phyloP scores from a whole-genome alignment of 495 filamentous ascomycete genomes.

The Cercophora sp. region DNA sequence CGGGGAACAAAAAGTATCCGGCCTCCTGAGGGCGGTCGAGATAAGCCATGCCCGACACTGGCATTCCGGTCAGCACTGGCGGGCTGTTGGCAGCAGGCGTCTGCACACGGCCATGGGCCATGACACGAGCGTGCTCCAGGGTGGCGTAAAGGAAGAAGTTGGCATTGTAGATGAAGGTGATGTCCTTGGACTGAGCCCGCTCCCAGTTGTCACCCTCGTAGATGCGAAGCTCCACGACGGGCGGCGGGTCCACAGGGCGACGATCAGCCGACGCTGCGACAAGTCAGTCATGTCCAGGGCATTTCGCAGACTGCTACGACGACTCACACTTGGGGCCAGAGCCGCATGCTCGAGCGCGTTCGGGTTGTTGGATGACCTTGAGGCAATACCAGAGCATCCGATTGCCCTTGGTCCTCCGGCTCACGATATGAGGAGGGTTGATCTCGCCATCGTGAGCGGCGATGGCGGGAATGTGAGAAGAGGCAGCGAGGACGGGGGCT shows the following conservation, averaged over 20 bases:
- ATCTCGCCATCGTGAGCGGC: constrained; percentile 20
- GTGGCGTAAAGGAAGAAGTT: constrained; percentile 98
- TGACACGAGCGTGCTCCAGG: constrained; percentile 78
- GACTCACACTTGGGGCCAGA: constrained; percentile 88
- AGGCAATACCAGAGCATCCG: constrained; percentile 77
- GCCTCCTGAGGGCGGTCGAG: constrained; percentile 86
- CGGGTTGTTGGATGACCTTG: constrained; percentile 88
- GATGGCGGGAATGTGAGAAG: constrained; percentile 25
- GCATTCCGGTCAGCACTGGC: constrained; percentile 89
- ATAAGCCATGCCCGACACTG: constrained; percentile 95
- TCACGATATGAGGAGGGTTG: constrained; percentile 15
- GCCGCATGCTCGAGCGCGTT: constrained; percentile 93
- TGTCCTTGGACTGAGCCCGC: constrained; percentile 63
- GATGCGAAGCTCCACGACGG: constrained; percentile 89
- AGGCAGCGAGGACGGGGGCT: constrained; percentile 26
- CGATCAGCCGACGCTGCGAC: constrained; percentile 83
- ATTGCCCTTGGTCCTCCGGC: constrained; percentile 72
- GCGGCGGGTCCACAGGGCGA: constrained; percentile 93
- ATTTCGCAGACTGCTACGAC: no score
- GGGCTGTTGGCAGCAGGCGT: constrained; percentile 60
- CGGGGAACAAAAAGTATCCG: constrained; percentile 97
- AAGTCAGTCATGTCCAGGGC: constrained; percentile 11
- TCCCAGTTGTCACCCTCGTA: constrained; percentile 67
- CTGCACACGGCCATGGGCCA: constrained; percentile 74
- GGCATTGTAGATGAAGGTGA: constrained; percentile 90